These are phyloP conservation scores for Casuarina equisetifolia DNA, from an alignment of 306 rosid genomes.

Conservation along the genomic window DNA sequence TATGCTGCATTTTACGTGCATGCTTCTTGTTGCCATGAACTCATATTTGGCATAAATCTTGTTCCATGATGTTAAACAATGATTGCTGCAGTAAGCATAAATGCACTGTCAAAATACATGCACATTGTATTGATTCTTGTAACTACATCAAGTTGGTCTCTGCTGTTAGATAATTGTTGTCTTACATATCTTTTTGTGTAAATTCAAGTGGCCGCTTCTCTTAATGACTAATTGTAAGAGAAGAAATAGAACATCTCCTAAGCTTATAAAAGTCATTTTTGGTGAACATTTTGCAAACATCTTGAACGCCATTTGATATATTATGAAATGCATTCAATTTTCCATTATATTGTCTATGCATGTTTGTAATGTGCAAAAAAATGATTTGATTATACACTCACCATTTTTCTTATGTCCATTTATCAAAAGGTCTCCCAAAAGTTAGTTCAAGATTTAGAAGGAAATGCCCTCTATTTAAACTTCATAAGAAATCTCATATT, in stretches of 20 bases:
- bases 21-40: conserved; percentile 5
- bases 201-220: too few species aligned
- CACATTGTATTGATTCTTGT: neutral
- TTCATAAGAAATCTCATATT: too few species aligned
- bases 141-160: neutral
- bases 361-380: neutral
- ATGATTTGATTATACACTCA: neutral
- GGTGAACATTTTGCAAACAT: neutral
- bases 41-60: neutral
- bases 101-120: neutral
- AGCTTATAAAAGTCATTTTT: neutral
- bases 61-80: neutral
- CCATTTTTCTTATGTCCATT: neutral
- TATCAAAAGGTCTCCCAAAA: too few species aligned
- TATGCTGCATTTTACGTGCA: conserved; percentile 2
- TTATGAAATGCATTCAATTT: neutral
- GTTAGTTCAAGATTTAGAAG: too few species aligned
- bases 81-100: neutral
- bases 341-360: neutral
- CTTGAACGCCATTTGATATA: neutral
- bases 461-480: too few species aligned
- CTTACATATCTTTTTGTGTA: too few species aligned
- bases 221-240: too few species aligned
- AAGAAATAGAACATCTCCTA: too few species aligned
- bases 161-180: neutral